phyloP scores from a whole-genome alignment of 2,329 filamentous ascomycete species.

The Chalaropsis thielavioides region DNA sequence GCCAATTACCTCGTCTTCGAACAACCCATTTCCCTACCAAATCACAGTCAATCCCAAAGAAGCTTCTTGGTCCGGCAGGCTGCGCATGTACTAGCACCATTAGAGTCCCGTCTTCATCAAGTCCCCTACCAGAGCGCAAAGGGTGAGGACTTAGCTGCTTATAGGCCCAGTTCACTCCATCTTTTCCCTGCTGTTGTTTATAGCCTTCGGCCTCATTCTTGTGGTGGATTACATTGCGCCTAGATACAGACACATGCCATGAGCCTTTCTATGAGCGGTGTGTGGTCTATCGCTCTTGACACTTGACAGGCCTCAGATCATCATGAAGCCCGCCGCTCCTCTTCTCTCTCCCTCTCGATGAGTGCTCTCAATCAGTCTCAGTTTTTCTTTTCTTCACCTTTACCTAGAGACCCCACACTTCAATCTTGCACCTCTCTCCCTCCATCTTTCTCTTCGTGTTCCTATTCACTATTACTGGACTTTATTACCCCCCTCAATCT shows the following conservation, averaged over 20 bases:
- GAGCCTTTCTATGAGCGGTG: not conserved
- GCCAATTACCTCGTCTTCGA: slow-evolving; percentile 84
- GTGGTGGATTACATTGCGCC: not conserved
- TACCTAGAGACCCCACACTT: not conserved
- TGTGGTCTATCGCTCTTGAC: not conserved
- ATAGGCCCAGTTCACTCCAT: not conserved
- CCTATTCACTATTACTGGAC: not conserved
- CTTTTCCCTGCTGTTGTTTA: not conserved
- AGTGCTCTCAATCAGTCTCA: not conserved
- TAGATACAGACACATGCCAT: not conserved
- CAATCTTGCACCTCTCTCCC: not conserved
- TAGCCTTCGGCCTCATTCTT: not conserved
- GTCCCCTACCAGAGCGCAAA: not conserved
- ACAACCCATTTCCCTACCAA: slow-evolving; percentile 90
- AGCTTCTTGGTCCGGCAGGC: slow-evolving; percentile 51
- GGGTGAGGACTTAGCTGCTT: not conserved
- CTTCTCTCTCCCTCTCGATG: not conserved
- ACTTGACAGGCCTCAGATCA: not conserved
- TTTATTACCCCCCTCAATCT: not conserved
- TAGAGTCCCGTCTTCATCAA: not conserved
- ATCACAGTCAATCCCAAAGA: slow-evolving; percentile 77
- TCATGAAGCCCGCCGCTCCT: too few relatives aligned
- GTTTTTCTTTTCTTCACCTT: not conserved
- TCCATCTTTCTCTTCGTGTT: not conserved
- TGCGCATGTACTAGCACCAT: slow-evolving; percentile 17